Percentiles rank a stretch among this genome's conserved stretches.
phyloP scores from a whole-genome alignment of 1,284 basidiomycete species.

The Ceratobasidium sp. region DNA sequence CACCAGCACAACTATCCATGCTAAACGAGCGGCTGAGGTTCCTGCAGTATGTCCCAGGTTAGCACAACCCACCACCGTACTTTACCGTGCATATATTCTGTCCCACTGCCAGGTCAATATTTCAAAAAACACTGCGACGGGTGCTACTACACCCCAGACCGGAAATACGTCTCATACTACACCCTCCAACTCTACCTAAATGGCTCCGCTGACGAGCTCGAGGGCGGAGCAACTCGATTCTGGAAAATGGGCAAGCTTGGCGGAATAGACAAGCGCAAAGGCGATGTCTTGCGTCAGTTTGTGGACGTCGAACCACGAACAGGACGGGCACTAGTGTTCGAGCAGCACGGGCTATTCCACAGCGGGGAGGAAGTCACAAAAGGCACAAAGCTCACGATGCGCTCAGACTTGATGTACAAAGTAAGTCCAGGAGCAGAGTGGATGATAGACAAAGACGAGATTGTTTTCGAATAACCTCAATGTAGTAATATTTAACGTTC shows the following conservation, averaged over 20 bases:
- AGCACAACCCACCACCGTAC: neutral
- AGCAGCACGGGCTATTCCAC: slow-evolving; percentile 45
- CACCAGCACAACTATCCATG: slow-evolving; percentile 18
- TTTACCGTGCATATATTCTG: neutral
- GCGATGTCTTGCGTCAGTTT: slow-evolving; percentile 15
- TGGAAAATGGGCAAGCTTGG: slow-evolving; percentile 36
- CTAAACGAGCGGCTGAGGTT: slow-evolving; percentile 47
- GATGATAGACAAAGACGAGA: slow-evolving; percentile 12
- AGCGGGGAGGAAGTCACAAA: slow-evolving; percentile 48
- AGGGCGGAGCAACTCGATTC: slow-evolving; percentile 47
- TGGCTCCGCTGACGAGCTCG: slow-evolving; percentile 23
- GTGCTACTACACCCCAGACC: slow-evolving; percentile 33
- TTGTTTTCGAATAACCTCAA: slow-evolving; percentile 19
- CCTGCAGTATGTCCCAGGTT: slow-evolving; percentile 44
- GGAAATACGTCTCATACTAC: slow-evolving; percentile 46
- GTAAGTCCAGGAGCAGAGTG: slow-evolving; percentile 8
- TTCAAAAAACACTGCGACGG: slow-evolving; percentile 48
- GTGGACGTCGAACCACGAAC: slow-evolving; percentile 47
- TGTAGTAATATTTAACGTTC: neutral
- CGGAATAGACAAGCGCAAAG: slow-evolving; percentile 21
- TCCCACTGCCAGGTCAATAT: slow-evolving; percentile 41
- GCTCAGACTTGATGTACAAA: slow-evolving; percentile 48
- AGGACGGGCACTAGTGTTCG: slow-evolving; percentile 46
- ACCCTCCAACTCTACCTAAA: slow-evolving; percentile 49
- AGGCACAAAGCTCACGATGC: slow-evolving; percentile 46